Evolutionary conservation across 345 rosid species (phyloP).

Genomic region (Linum trigynum): DNA sequence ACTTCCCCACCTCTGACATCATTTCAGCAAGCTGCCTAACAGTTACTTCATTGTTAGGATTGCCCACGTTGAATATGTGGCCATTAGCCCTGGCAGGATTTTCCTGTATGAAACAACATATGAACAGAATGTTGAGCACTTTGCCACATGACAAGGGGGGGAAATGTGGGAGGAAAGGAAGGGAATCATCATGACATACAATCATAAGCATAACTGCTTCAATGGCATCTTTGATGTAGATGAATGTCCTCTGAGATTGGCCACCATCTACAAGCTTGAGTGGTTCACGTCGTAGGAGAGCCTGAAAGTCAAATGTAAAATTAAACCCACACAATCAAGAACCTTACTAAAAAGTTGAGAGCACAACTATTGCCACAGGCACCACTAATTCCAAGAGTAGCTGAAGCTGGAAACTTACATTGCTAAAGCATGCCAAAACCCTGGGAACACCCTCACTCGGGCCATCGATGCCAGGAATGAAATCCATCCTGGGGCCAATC

Average conservation of each 20-base stretch:
- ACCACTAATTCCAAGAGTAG: background rate
- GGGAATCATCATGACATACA: constrained; percentile 28
- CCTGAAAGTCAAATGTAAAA: constrained; percentile 26
- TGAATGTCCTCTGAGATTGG: constrained; percentile 81
- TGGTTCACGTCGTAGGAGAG: constrained; percentile 69
- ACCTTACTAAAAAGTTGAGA: background rate
- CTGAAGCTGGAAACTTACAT: constrained; percentile 38
- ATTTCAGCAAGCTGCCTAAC: constrained; percentile 95
- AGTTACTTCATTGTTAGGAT: constrained; percentile 94
- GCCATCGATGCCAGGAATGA: constrained; percentile 96
- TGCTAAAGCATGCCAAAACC: constrained; percentile 96
- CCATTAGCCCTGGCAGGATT: constrained; percentile 90
- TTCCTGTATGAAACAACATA: constrained; percentile 43
- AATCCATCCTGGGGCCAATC: constrained; percentile 99
- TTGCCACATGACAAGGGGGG: background rate
- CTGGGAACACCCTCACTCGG: constrained; percentile 99
- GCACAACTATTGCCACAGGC: background rate
- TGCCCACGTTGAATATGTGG: constrained; percentile 92
- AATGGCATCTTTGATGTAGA: constrained; percentile 91
- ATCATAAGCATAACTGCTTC: constrained; percentile 94
- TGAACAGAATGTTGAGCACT: background rate
- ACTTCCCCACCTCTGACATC: constrained; percentile 69
- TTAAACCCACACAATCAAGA: background rate
- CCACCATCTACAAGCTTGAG: constrained; percentile 99
- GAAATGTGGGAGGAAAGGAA: background rate